Percentiles rank a stretch among this genome's conserved stretches.
phyloP scores from a whole-genome alignment of 2,329 filamentous ascomycete genomes.

The Keithomyces neogunnii region DNA sequence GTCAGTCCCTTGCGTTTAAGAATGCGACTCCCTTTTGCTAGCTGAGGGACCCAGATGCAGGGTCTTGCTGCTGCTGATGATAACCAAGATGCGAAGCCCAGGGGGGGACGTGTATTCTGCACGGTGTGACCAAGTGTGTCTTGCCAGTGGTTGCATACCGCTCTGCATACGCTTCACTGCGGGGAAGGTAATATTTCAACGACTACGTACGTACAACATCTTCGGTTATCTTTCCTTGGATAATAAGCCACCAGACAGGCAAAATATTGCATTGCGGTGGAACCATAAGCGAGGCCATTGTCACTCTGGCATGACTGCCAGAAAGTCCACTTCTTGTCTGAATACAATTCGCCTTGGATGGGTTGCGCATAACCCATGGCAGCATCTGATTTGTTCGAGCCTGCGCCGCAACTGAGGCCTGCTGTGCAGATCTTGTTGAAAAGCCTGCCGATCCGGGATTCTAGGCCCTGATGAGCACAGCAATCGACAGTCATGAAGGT shows the following conservation, averaged over 20 bases:
- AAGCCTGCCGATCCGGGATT: constrained; percentile 1
- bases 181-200: too few relatives aligned
- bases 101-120: too few relatives aligned
- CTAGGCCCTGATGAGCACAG: background rate
- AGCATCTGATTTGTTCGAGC: constrained; percentile 1
- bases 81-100: background rate
- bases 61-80: background rate
- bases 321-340: background rate
- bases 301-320: background rate
- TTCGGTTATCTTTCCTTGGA: too few relatives aligned
- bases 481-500: background rate
- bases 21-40: background rate
- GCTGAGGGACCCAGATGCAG: background rate
- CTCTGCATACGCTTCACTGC: too few relatives aligned
- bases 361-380: too few relatives aligned
- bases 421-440: background rate
- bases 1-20: background rate
- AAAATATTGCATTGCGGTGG: too few relatives aligned
- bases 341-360: background rate
- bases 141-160: too few relatives aligned
- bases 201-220: too few relatives aligned
- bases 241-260: too few relatives aligned
- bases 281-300: too few relatives aligned
- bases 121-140: too few relatives aligned
- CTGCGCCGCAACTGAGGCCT: constrained; percentile 1